Evolutionary conservation across 1,139 yeast genomes (phyloP).

Genomic region (Nakaseomyces uthaithaninus): DNA sequence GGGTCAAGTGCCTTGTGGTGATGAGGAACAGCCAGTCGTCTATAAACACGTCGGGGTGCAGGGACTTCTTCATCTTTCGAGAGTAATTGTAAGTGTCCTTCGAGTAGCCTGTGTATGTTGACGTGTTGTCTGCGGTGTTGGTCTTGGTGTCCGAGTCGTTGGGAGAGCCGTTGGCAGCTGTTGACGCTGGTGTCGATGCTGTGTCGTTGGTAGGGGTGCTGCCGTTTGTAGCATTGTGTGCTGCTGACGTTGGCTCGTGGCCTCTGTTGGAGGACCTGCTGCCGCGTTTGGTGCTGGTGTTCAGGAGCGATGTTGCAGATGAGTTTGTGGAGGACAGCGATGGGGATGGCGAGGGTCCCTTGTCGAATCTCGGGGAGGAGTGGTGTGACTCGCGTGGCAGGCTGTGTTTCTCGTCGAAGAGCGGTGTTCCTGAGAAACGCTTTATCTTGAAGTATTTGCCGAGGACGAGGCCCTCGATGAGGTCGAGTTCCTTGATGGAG

Average conservation of each 20-base stretch:
- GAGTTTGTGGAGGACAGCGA: not conserved
- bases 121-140: constrained; percentile 10
- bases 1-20: constrained; percentile 36
- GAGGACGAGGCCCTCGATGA: constrained; percentile 56
- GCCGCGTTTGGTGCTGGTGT: not conserved
- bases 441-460: constrained; percentile 53
- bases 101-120: constrained; percentile 34
- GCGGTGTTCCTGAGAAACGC: constrained; percentile 52
- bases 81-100: constrained; percentile 36
- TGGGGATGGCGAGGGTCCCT: not conserved
- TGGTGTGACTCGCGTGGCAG: not conserved
- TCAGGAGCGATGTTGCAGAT: not conserved
- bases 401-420: constrained; percentile 37
- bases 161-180: constrained; percentile 6
- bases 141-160: constrained; percentile 22
- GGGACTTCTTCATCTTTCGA: constrained; percentile 15
- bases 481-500: constrained; percentile 58
- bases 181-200: not conserved
- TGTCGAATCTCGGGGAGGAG: not conserved
- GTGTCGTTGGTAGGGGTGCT: not conserved
- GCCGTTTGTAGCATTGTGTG: not conserved
- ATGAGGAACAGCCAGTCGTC: constrained; percentile 36
- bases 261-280: not conserved
- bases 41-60: constrained; percentile 3
- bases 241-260: not conserved